Conservation (phyloP, 2,329 filamentous ascomycete genomes). For the Diplocarpon rosae region DNA sequence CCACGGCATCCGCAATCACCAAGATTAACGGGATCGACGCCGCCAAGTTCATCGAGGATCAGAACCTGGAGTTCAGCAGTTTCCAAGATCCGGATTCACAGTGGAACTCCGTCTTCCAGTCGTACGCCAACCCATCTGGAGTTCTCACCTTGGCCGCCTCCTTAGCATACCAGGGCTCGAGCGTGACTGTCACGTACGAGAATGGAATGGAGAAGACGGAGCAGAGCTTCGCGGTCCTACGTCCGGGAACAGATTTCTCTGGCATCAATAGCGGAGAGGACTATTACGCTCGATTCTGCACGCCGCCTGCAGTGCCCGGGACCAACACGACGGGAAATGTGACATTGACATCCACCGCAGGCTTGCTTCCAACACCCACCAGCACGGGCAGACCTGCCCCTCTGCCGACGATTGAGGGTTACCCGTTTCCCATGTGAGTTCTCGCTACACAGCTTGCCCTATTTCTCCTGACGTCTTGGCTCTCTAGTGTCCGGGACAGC, state of each 20-base stretch:
- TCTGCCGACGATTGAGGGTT: slow-evolving; percentile 1
- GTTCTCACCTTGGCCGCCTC: not conserved
- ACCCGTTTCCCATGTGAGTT: slow-evolving; percentile 4
- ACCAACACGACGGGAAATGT: no score
- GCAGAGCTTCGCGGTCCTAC: not conserved
- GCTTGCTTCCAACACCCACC: not conserved
- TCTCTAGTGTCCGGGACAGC: not conserved
- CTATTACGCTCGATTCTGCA: slow-evolving; percentile 1
- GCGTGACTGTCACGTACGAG: slow-evolving; percentile 2
- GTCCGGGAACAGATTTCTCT: not conserved
- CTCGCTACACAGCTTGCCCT: not conserved
- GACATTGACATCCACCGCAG: not conserved
- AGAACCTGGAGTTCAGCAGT: slow-evolving; percentile 27
- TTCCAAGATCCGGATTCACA: slow-evolving; percentile 30
- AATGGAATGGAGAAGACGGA: slow-evolving; percentile 3
- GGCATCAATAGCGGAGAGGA: slow-evolving; percentile 2
- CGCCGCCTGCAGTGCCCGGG: no score
- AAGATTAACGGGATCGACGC: slow-evolving; percentile 44
- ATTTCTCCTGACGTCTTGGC: not conserved
- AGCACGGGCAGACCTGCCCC: not conserved
- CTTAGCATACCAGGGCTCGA: not conserved
- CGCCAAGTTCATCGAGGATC: slow-evolving; percentile 35
- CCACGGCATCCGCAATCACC: slow-evolving; percentile 37
- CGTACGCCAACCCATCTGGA: slow-evolving; percentile 11
- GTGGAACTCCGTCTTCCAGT: slow-evolving; percentile 29